Evolutionary conservation across 805 yeast species (phyloP).

Genomic region (Metschnikowia shivogae): DNA sequence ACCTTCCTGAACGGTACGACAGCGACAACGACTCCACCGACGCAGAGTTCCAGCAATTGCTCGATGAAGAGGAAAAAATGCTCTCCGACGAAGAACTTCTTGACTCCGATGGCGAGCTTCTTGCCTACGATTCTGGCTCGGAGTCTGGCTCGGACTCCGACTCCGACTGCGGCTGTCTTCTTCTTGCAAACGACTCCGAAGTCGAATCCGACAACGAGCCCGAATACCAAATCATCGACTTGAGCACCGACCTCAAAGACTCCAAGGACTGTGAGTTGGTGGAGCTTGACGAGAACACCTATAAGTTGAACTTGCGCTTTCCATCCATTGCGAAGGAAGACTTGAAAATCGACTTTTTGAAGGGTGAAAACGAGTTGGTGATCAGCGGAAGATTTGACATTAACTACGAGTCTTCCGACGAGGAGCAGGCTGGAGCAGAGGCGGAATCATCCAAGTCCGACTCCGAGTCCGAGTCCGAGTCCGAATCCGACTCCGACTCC

Average conservation of each 20-base stretch:
- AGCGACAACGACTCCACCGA: constrained; percentile 36
- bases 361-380: constrained; percentile 38
- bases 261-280: constrained; percentile 42
- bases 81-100: constrained; percentile 26
- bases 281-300: constrained; percentile 35
- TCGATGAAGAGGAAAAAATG: constrained; percentile 7
- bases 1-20: constrained; percentile 32
- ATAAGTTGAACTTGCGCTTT: constrained; percentile 38
- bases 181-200: neutral
- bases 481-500: constrained; percentile 10
- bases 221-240: constrained; percentile 35
- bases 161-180: neutral
- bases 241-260: constrained; percentile 38
- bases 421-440: constrained; percentile 18
- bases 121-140: too few species aligned
- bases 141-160: neutral
- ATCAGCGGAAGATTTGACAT: constrained; percentile 38
- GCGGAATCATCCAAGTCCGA: constrained; percentile 14
- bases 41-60: constrained; percentile 24
- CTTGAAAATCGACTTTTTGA: constrained; percentile 36
- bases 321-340: constrained; percentile 40
- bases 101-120: constrained; percentile 7
- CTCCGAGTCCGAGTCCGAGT: constrained; percentile 10
- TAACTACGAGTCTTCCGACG: constrained; percentile 22
- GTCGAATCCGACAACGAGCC: constrained; percentile 7